Percentiles rank a stretch among this genome's conserved stretches.
Conservation (phyloP, 257 asterid genomes). For the Phtheirospermum japonicum region DNA sequence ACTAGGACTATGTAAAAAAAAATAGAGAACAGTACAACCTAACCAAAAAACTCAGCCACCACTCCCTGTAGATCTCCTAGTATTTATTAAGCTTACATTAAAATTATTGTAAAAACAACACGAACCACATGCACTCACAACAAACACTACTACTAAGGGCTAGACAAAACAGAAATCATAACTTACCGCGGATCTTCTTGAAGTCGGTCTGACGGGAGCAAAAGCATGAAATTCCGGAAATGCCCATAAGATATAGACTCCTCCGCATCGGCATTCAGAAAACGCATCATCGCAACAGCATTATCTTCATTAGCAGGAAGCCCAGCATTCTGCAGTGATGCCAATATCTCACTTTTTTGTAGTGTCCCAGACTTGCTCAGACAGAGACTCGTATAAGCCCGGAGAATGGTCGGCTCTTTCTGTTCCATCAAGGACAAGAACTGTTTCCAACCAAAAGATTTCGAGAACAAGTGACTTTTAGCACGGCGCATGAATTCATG, state of each 20-base stretch:
- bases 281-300: constrained; percentile 99
- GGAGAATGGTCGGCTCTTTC: constrained; percentile 95
- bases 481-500: constrained; percentile 91
- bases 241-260: constrained; percentile 98
- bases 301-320: constrained; percentile 98
- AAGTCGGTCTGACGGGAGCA: constrained; percentile 95
- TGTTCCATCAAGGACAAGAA: constrained; percentile 94
- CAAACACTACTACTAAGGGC: constrained; percentile 13
- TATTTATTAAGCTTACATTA: not conserved
- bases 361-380: constrained; percentile 97
- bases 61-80: constrained; percentile 2
- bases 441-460: constrained; percentile 98
- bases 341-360: constrained; percentile 86
- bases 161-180: constrained; percentile 14
- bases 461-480: constrained; percentile 83
- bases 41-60: not conserved
- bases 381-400: constrained; percentile 96
- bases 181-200: constrained; percentile 97
- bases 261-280: constrained; percentile 83
- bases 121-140: not conserved
- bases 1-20: too few relatives aligned
- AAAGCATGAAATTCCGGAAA: constrained; percentile 93
- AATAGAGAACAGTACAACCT: too few relatives aligned
- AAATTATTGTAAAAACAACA: not conserved
- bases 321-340: constrained; percentile 87